Evolutionary conservation across 2,329 filamentous ascomycete species (phyloP), one percentile per base, ranked within the genome.

Genomic region (Microdochium nivale): DNA sequence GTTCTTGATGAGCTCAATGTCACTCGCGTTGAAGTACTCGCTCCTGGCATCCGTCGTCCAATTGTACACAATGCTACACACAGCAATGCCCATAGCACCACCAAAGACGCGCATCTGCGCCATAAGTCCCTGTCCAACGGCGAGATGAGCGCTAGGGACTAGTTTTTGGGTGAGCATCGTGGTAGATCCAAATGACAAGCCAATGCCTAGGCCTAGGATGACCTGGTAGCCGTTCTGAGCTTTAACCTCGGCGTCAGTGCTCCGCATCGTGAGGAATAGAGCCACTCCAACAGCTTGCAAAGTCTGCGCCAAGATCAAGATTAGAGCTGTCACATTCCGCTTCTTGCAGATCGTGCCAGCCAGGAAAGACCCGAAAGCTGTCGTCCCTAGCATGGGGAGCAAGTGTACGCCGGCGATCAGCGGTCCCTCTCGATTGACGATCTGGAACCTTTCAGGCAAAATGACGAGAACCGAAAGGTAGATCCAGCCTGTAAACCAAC

Each of bases 41-140:
- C 25, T 57, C 56, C 13, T 63, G 59, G 11, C 79, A 64, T 33
- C 68, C 61, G 25, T 57, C 55, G 46, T 72, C 67, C 43, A 58
- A 59, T 80, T 80, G 62, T 82, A 77, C 11, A 84, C 70, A 14
- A 81, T 74, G n/a, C 77, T 82, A 56, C 80, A 81, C 24, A 77
- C 62, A 0, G 80, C 76, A 44, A 84, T 70, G 1, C 81, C 81
- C 25, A 84, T 70, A 35, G 77, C 77, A 2, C 81, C 81, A 1
- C 81, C 81, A 2, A 84, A 65, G 0, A 84, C 77, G 14, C 81
- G 74, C 1, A 77, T 74, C 62, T 85, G 81, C 1, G 81, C 78
- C 10, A 83, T 71, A 3, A 79, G 75, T 0, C 80, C 81, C 56
- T 84, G 79, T 0, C 78, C 79, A 2, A 79, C 76, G 1, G 81